Base-by-base conservation (phyloP, 2,329 filamentous ascomycete species). In the Aspergillus cejpii region DNA sequence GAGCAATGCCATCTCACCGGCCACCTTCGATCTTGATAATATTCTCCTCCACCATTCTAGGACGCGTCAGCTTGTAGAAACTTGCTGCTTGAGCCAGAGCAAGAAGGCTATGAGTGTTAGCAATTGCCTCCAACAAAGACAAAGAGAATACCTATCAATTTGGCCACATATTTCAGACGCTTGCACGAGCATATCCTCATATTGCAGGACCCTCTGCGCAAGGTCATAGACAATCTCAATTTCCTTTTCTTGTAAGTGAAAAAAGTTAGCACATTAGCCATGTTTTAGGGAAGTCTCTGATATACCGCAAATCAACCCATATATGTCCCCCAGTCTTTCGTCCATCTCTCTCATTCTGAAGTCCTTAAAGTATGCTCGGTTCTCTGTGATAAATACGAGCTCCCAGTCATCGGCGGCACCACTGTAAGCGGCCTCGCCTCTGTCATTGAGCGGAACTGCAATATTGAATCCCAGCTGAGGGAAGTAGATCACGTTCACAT, bases 401-500 rank as follows among this genome's bases (percentile, higher is more conserved):
- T 89, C 80, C 92, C 91, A 98, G 0, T 68, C 66, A 44, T 81
- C 81, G 12, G 74, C 73, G 46, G 77, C 71, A 1, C 86, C 86
- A 53, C 80, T 75, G 53, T 84, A 90, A 8, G 78, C 70, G 0
- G 79, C 77, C 37, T 74, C 69, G 0, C 80, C 79, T 1, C 76
- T 80, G 11, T 74, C 68, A 53, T 88, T 78, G 3, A 83, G 65
- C 1, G 77, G 76, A 12, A 94, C 81, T 0, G 84, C 81, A 2
- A 89, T 85, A 28, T 96, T 77, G 60, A 96, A 98, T 0, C 92
- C 92, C 28, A 96, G 79, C 58, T 95, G 89, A 0, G 90, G 91
- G 50, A 94, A 85, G 62, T 92, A 95, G 14, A 92, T 84, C 50
- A 94, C 94, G 43, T 90, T 90, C 26, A 84, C 64, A 10, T 74